These are phyloP conservation scores for Austroboletus niveus DNA, from an alignment of 1,284 basidiomycete species.

Conservation along the genomic window DNA sequence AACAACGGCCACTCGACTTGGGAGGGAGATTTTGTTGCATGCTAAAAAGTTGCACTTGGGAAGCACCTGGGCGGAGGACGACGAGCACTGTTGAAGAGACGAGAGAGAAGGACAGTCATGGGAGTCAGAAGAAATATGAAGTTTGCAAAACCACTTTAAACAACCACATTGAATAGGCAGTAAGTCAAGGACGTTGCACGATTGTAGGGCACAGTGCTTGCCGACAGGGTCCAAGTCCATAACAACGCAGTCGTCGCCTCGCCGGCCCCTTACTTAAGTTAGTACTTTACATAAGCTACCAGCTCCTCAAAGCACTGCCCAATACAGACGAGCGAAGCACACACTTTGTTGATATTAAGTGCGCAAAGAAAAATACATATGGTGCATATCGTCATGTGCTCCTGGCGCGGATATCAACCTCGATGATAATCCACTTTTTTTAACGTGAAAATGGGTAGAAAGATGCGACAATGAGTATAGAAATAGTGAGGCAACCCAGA, in stretches of 20 bases:
- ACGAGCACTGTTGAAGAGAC: slow-evolving; percentile 12
- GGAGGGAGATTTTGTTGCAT: slow-evolving; percentile 58
- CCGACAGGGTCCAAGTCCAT: slow-evolving; percentile 44
- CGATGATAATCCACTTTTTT: slow-evolving; percentile 13
- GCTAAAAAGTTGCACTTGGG: slow-evolving; percentile 47
- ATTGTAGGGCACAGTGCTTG: slow-evolving; percentile 43
- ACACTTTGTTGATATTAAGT: slow-evolving; percentile 1
- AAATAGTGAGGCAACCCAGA: slow-evolving; percentile 4
- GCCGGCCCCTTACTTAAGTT: neutral
- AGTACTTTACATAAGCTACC: too few relatives aligned
- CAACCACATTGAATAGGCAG: slow-evolving; percentile 52
- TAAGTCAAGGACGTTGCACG: slow-evolving; percentile 50
- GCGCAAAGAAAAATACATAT: slow-evolving; percentile 17
- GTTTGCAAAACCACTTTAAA: slow-evolving; percentile 44
- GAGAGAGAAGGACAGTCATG: slow-evolving; percentile 49
- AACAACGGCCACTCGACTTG: slow-evolving; percentile 34
- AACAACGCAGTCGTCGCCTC: neutral
- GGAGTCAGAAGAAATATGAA: slow-evolving; percentile 52
- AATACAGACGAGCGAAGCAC: neutral
- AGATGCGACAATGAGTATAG: slow-evolving; percentile 1
- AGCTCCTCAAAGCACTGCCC: too few relatives aligned
- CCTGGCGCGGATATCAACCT: slow-evolving; percentile 10
- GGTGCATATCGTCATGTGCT: slow-evolving; percentile 8
- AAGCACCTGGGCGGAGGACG: slow-evolving; percentile 28
- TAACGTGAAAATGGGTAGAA: slow-evolving; percentile 5